These are phyloP conservation scores for Cryptosporidium parvum DNA, from an alignment of 169 alveolate species.

Conservation along the genomic window DNA sequence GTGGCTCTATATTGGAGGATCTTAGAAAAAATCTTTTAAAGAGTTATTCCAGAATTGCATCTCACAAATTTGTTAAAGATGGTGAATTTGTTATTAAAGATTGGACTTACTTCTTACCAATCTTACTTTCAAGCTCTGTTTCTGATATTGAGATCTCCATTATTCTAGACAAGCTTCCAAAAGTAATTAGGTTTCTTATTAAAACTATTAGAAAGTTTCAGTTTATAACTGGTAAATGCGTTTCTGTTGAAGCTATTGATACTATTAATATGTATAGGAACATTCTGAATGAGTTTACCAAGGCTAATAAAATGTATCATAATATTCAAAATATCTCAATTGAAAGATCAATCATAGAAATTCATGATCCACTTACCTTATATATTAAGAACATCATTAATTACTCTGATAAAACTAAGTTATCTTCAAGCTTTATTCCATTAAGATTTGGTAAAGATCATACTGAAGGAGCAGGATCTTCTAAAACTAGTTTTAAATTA, in stretches of 20 bases:
- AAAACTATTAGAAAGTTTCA: conserved; percentile 48
- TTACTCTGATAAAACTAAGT: conserved; percentile 1
- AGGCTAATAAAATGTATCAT: not conserved
- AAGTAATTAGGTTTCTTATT: conserved; percentile 12
- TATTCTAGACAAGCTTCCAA: conserved; percentile 46
- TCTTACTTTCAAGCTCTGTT: conserved; percentile 35
- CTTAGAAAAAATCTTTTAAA: conserved; percentile 11
- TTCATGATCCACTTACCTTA: conserved; percentile 53
- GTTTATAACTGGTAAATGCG: conserved; percentile 9
- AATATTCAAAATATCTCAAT: not conserved
- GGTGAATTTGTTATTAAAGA: conserved; percentile 19
- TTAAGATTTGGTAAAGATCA: conserved; percentile 7
- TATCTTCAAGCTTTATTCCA: conserved; percentile 39
- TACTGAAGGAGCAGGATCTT: not conserved
- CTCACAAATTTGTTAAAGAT: conserved; percentile 39
- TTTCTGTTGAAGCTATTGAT: conserved; percentile 16
- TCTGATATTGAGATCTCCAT: conserved; percentile 14
- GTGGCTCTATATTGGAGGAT: not conserved
- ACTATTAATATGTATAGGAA: conserved; percentile 25
- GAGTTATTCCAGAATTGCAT: not conserved
- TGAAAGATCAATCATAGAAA: not conserved
- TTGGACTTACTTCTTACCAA: conserved; percentile 46
- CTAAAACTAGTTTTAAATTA: not conserved
- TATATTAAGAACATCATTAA: conserved; percentile 11
- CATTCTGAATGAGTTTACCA: not conserved